Evolutionary conservation across 345 rosid species (phyloP).

Genomic region (Eucalyptus cloeziana): DNA sequence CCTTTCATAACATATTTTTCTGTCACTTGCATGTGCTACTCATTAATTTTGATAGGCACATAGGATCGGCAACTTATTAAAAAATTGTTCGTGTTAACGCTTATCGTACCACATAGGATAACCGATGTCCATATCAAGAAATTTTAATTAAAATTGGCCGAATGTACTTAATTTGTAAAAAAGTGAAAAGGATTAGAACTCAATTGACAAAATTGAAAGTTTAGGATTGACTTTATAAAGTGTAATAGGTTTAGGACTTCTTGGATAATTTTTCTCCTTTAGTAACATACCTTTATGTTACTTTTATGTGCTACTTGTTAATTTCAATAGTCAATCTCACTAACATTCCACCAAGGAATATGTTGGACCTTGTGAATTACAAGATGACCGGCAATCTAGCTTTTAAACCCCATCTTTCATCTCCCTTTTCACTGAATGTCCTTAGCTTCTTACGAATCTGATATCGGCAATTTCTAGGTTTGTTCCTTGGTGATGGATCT

Average conservation of each 20-base stretch:
- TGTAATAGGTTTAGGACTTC: no score
- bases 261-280: neutral
- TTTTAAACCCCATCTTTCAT: neutral
- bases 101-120: neutral
- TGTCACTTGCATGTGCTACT: neutral
- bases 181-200: no score
- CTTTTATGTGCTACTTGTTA: neutral
- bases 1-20: neutral
- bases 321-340: neutral
- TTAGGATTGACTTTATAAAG: neutral
- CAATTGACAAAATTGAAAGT: neutral
- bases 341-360: neutral
- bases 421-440: neutral
- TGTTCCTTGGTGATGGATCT: neutral
- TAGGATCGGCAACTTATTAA: neutral
- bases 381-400: neutral
- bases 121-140: rapidly evolving
- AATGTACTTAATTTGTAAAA: no score
- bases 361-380: neutral
- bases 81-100: rapidly evolving
- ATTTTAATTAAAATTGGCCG: no score
- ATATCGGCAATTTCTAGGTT: neutral
- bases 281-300: neutral
- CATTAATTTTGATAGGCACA: neutral
- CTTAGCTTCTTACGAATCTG: neutral